phyloP scores from a whole-genome alignment of 495 filamentous ascomycete species.

The Xylaria sp. region DNA sequence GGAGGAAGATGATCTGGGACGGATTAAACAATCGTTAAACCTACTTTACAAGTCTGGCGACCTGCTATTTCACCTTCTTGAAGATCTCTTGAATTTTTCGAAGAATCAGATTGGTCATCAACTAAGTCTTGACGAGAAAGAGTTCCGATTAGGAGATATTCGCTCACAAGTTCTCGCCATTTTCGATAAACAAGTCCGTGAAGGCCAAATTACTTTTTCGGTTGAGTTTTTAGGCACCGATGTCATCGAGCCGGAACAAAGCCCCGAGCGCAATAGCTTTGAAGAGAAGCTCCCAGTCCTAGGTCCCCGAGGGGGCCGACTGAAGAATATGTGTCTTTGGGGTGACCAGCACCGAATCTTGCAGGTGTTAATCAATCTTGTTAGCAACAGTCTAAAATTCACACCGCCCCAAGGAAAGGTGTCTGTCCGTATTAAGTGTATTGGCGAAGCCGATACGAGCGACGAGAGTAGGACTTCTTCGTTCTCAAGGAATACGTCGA shows the following conservation, averaged over 20 bases:
- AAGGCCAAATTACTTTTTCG: conserved; percentile 73
- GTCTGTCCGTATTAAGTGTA: conserved; percentile 73
- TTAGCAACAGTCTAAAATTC: conserved; percentile 92
- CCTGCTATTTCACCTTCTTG: conserved; percentile 83
- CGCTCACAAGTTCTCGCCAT: conserved; percentile 80
- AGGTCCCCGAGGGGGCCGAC: conserved; percentile 66
- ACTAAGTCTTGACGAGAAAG: conserved; percentile 79
- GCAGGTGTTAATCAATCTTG: conserved; percentile 90
- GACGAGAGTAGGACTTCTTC: conserved; percentile 58
- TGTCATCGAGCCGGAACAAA: conserved; percentile 41
- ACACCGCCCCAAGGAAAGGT: conserved; percentile 80
- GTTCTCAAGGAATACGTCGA: conserved; percentile 54
- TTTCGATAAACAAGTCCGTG: conserved; percentile 86
- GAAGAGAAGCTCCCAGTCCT: conserved; percentile 53
- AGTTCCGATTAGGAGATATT: conserved; percentile 82
- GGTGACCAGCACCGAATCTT: conserved; percentile 90
- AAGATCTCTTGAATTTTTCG: conserved; percentile 88
- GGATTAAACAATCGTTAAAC: conserved; percentile 80
- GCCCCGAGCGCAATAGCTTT: conserved; percentile 42
- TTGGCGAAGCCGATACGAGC: conserved; percentile 59
- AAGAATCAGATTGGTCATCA: conserved; percentile 90
- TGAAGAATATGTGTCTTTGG: conserved; percentile 80
- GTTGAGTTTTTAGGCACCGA: conserved; percentile 70
- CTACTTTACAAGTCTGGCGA: conserved; percentile 92
- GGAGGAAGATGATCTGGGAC: conserved; percentile 79